These are phyloP conservation scores for Nitzschia palea DNA, from an alignment of 108 stramenopile species.

Conservation along the genomic window DNA sequence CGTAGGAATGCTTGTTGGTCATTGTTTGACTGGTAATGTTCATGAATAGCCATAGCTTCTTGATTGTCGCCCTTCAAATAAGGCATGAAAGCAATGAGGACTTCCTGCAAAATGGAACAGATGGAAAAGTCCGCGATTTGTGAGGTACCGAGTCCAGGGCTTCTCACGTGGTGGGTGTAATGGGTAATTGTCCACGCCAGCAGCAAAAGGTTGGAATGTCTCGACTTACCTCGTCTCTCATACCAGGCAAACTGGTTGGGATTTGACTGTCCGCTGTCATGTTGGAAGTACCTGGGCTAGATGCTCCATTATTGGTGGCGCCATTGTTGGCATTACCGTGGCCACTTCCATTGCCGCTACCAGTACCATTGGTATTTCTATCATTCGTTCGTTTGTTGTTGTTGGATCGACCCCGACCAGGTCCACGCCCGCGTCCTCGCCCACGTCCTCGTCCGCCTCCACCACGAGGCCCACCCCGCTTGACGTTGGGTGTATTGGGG, in stretches of 20 bases:
- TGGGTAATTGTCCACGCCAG: not conserved
- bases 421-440: constrained; percentile 29
- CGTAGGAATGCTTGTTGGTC: constrained; percentile 60
- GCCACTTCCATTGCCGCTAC: constrained; percentile 5
- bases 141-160: not conserved
- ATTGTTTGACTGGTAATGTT: constrained; percentile 49
- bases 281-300: constrained; percentile 10
- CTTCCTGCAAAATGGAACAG: constrained; percentile 35
- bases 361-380: constrained; percentile 9
- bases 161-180: not conserved
- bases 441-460: constrained; percentile 27
- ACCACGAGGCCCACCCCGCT: not conserved
- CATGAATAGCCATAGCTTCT: constrained; percentile 63
- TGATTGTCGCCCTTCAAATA: constrained; percentile 60
- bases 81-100: constrained; percentile 71
- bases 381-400: constrained; percentile 28
- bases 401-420: constrained; percentile 39
- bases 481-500: not conserved
- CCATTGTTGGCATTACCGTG: not conserved
- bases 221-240: constrained; percentile 35
- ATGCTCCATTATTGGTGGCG: constrained; percentile 1
- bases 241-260: constrained; percentile 15
- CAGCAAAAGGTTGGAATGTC: not conserved
- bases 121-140: not conserved
- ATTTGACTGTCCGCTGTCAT: constrained; percentile 4